phyloP scores from a whole-genome alignment of 164 flowering plant species.

The Litsea cubeba region DNA sequence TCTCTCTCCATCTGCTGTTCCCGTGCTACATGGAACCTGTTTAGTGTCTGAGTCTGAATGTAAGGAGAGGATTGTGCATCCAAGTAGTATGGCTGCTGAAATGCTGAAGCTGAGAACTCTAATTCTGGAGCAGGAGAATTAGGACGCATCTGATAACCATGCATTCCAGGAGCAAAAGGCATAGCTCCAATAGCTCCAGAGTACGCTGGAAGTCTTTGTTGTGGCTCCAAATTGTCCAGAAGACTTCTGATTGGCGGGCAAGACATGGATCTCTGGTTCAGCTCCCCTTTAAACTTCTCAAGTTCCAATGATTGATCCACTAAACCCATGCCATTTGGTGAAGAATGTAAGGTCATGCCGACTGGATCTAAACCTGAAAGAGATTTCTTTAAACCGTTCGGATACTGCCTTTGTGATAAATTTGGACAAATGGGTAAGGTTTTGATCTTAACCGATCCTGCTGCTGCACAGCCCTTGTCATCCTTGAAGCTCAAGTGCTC shows the following conservation, averaged over 20 bases:
- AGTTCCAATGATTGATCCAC: slow-evolving; percentile 11
- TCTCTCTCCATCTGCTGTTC: slow-evolving; percentile 37
- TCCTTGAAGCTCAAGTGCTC: slow-evolving; percentile 31
- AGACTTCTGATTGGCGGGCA: background rate
- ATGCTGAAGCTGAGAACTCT: slow-evolving; percentile 32
- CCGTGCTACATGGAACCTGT: slow-evolving; percentile 33
- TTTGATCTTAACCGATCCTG: slow-evolving; percentile 13
- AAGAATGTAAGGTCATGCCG: slow-evolving; percentile 6
- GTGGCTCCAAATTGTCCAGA: background rate
- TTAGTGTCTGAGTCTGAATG: slow-evolving; percentile 29
- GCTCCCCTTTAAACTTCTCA: slow-evolving; percentile 15
- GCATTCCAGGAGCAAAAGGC: slow-evolving; percentile 27
- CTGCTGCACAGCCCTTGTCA: slow-evolving; percentile 6
- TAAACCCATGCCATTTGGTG: slow-evolving; percentile 25
- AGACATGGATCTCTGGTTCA: background rate
- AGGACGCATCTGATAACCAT: slow-evolving; percentile 26
- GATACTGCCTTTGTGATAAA: slow-evolving; percentile 21
- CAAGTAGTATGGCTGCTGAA: slow-evolving; percentile 38
- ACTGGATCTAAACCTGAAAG: slow-evolving; percentile 15
- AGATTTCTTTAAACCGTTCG: slow-evolving; percentile 19
- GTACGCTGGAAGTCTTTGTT: background rate
- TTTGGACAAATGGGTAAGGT: slow-evolving; percentile 14
- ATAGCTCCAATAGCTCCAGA: slow-evolving; percentile 15
- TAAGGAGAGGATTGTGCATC: slow-evolving; percentile 34
- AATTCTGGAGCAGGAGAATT: slow-evolving; percentile 24